These are phyloP conservation scores for Raddia distichophylla DNA, from an alignment of 176 grass and related monocot species.

Conservation along the genomic window DNA sequence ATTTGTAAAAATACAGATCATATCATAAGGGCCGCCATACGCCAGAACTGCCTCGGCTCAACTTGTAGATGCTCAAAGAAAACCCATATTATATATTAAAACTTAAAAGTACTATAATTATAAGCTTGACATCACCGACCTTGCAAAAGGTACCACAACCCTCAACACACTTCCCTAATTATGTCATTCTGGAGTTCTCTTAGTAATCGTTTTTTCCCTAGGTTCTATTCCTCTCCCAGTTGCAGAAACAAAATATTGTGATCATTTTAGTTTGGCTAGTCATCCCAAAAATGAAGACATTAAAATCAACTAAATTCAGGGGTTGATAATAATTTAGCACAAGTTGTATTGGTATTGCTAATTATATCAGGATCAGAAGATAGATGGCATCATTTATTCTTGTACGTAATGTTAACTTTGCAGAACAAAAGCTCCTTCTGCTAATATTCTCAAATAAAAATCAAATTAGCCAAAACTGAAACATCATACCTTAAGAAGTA, in stretches of 20 bases:
- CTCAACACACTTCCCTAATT: conserved; percentile 3
- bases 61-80: neutral
- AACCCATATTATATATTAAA: neutral
- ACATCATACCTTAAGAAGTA: conserved; percentile 77
- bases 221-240: neutral
- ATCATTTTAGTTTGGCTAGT: neutral
- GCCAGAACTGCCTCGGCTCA: neutral
- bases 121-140: conserved; percentile 8
- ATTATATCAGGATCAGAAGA: conserved; percentile 27
- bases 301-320: conserved; percentile 19
- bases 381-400: neutral
- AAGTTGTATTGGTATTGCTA: neutral
- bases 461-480: neutral
- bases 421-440: neutral
- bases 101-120: neutral
- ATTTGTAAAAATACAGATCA: neutral
- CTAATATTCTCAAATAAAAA: conserved; percentile 21
- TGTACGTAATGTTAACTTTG: neutral
- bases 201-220: neutral
- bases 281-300: conserved; percentile 13
- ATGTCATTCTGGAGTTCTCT: neutral
- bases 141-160: conserved; percentile 11
- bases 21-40: neutral
- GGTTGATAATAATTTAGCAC: conserved; percentile 11
- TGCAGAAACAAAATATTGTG: conserved; percentile 6